Evolutionary conservation across 2,329 filamentous ascomycete species (phyloP).

Genomic region (Pseudogymnoascus sp.): DNA sequence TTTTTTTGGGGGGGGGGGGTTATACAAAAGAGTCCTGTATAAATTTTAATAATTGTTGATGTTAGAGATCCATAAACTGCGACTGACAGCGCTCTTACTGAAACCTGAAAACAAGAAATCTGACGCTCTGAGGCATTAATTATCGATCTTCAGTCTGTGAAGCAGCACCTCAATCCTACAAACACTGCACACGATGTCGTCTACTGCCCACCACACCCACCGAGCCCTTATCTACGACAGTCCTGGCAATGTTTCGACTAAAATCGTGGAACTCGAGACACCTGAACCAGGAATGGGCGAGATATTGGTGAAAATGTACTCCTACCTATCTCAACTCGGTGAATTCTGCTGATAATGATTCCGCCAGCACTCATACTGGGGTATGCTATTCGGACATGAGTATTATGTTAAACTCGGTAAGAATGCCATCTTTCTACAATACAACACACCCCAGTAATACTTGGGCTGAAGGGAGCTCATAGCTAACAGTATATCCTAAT

Average conservation of each 20-base stretch:
- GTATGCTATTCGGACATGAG: constrained; percentile 60
- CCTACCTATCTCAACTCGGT: neutral
- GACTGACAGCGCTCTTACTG: neutral
- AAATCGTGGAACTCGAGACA: constrained; percentile 56
- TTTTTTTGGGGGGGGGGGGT: neutral
- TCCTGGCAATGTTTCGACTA: constrained; percentile 58
- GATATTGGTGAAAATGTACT: constrained; percentile 56
- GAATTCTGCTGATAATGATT: neutral
- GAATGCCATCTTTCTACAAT: constrained; percentile 18
- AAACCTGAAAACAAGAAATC: neutral
- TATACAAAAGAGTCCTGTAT: neutral
- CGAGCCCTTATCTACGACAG: constrained; percentile 49
- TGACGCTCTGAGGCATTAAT: neutral
- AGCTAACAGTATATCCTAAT: constrained; percentile 51
- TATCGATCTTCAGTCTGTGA: neutral
- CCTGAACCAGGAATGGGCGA: constrained; percentile 59
- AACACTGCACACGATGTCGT: neutral
- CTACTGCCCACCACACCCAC: neutral
- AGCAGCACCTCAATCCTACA: neutral
- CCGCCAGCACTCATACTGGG: constrained; percentile 51
- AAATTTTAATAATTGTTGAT: neutral
- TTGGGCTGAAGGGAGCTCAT: constrained; percentile 33
- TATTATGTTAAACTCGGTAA: constrained; percentile 43
- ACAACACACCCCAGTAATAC: neutral
- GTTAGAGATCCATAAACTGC: neutral